Conservation (phyloP, 352 stramenopile genomes). For the Halophytophthora polymorphica region DNA sequence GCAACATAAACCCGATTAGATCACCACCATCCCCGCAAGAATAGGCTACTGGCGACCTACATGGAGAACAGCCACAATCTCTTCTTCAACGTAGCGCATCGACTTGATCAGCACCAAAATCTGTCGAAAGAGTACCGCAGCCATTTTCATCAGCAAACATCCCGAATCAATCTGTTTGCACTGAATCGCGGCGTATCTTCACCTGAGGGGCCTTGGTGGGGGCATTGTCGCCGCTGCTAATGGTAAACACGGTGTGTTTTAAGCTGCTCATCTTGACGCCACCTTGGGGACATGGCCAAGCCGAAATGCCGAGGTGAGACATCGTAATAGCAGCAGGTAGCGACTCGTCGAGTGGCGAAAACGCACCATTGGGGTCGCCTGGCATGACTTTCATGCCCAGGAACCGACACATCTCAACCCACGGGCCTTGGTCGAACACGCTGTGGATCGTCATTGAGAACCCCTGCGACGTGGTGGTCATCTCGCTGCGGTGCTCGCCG, state of each 20-base stretch:
- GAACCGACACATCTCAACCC: slow-evolving; percentile 78
- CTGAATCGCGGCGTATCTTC: not conserved
- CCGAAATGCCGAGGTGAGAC: too few species aligned
- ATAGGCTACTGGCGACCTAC: too few species aligned
- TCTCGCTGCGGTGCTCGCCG: slow-evolving; percentile 17
- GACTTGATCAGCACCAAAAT: slow-evolving; percentile 79
- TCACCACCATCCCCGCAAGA: not conserved
- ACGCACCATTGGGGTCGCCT: slow-evolving; percentile 68
- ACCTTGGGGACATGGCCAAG: slow-evolving; percentile 24
- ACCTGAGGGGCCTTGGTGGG: slow-evolving; percentile 58
- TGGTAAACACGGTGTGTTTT: slow-evolving; percentile 51
- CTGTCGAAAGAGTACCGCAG: slow-evolving; percentile 15
- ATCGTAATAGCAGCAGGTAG: too few species aligned
- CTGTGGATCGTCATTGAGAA: slow-evolving; percentile 52
- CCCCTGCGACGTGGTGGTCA: slow-evolving; percentile 38
- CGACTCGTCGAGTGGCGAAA: too few species aligned
- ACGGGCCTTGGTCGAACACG: slow-evolving; percentile 76
- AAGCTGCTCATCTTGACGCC: slow-evolving; percentile 64
- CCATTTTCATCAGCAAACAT: not conserved
- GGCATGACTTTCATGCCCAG: slow-evolving; percentile 40
- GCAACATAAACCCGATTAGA: not conserved
- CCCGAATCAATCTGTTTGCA: not conserved
- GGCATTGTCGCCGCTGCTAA: slow-evolving; percentile 61
- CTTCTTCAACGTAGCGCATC: slow-evolving; percentile 77
- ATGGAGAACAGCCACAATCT: slow-evolving; percentile 76